These are phyloP conservation scores for Omphalotus guepiniiformis DNA, from an alignment of 768 basidiomycete species.

Conservation along the genomic window DNA sequence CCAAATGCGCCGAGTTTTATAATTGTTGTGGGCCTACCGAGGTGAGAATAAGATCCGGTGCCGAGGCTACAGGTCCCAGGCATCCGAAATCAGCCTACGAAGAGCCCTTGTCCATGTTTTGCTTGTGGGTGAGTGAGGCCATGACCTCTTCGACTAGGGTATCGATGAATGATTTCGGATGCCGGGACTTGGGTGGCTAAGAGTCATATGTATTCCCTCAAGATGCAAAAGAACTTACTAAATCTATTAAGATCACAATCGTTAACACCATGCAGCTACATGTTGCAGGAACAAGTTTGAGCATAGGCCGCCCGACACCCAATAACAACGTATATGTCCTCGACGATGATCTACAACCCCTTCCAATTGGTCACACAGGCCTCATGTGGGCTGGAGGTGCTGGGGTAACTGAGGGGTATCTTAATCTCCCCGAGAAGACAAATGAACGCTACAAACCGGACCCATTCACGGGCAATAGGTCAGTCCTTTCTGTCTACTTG, in stretches of 20 bases:
- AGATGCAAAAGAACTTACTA: too few relatives aligned
- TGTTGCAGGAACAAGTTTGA: slow-evolving; percentile 32
- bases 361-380: slow-evolving; percentile 30
- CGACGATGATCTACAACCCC: slow-evolving; percentile 25
- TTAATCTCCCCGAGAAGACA: slow-evolving; percentile 52
- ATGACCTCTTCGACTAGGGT: too few relatives aligned
- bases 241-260: slow-evolving; percentile 55
- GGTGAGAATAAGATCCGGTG: too few relatives aligned
- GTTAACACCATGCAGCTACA: slow-evolving; percentile 54
- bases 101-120: too few relatives aligned
- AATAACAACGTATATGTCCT: slow-evolving; percentile 45
- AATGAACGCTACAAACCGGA: slow-evolving; percentile 46
- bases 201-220: too few relatives aligned
- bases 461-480: slow-evolving; percentile 48
- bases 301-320: slow-evolving; percentile 50
- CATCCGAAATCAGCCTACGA: too few relatives aligned
- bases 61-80: too few relatives aligned
- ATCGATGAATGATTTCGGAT: neutral
- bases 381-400: slow-evolving; percentile 63
- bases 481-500: slow-evolving; percentile 13
- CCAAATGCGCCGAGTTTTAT: slow-evolving; percentile 37
- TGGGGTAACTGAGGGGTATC: slow-evolving; percentile 53
- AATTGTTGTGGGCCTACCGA: slow-evolving; percentile 58
- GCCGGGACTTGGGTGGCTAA: too few relatives aligned
- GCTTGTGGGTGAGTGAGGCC: too few relatives aligned